Base-by-base conservation (phyloP, 2,329 filamentous ascomycete species). In the Colletotrichum salicis region DNA sequence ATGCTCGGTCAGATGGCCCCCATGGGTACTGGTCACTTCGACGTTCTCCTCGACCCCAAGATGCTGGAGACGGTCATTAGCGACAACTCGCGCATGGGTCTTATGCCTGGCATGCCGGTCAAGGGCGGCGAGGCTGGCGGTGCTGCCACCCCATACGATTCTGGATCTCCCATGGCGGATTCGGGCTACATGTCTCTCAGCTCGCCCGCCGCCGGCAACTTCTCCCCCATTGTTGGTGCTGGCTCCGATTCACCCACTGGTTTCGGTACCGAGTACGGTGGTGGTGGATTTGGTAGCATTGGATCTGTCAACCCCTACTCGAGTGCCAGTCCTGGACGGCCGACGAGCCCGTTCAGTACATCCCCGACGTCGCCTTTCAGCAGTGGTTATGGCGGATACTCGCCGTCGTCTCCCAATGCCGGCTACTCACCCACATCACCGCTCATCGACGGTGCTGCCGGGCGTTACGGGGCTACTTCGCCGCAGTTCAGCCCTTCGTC, bases 1-100 rank as follows among this genome's bases (percentile, higher is more conserved):
- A 99, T 99, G 90, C 90, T 99, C 74, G 96, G 96, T 74, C 96
- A 99, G 84, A 90, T 98, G 84, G 96, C 97, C 5, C 96, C 97
- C 35, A 96, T 97, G 88, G 96, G 96, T 74, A 99, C 97, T 70
- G 96, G 96, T 74, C 95, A 97, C 82, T 96, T 99, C 78, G 95
- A 99, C 75, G 91, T 98, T 65, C 91, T 95, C 76, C 88, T 99
- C 76, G 97, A 99, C 80, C 95, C 95, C 75, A 93, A 93, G 83
- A 97, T 99, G 94, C 90, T 98, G 55, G 94, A 97, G 81, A 97
- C 95, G 22, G 94, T 97, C 78, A 95, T 97, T 71, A 95, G 94
- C 61, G 95, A 97, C 83, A 97, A 97, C 81, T 94, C 93, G 55
- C 91, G 93, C 80, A 94, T 92, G 85, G 93, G 92, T 77, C 89